phyloP scores from a whole-genome alignment of 768 basidiomycete genomes.

The Amanita phalloides region DNA sequence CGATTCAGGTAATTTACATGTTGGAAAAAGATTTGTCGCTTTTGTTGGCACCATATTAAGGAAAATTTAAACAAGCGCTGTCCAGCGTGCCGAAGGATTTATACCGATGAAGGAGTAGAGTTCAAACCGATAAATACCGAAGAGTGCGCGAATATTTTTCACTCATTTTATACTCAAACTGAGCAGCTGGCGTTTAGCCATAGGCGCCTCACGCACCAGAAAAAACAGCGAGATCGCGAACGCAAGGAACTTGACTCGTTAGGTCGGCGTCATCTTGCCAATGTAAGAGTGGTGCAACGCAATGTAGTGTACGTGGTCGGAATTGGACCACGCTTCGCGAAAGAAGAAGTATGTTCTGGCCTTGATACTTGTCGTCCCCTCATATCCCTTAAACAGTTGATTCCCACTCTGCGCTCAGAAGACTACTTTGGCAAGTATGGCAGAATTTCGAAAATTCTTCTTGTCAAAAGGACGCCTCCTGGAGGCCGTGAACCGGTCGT shows the following conservation, averaged over 20 bases:
- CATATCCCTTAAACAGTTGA: slow-evolving; percentile 41
- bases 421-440: slow-evolving; percentile 99
- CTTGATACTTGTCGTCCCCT: slow-evolving; percentile 7
- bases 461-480: slow-evolving; percentile 80
- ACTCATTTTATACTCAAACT: slow-evolving; percentile 10
- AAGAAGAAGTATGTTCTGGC: slow-evolving; percentile 73
- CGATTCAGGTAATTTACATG: slow-evolving; percentile 6
- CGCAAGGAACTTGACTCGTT: slow-evolving; percentile 89
- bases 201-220: slow-evolving; percentile 89
- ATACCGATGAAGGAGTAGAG: slow-evolving; percentile 87
- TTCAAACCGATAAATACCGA: slow-evolving; percentile 93
- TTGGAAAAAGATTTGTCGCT: slow-evolving; percentile 84
- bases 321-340: slow-evolving; percentile 86
- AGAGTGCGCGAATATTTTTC: slow-evolving; percentile 54
- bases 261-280: slow-evolving; percentile 77
- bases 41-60: slow-evolving; percentile 99
- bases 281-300: slow-evolving; percentile 93
- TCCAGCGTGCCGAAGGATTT: slow-evolving; percentile 90
- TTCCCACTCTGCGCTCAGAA: slow-evolving; percentile 84
- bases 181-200: slow-evolving; percentile 42
- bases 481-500: slow-evolving; percentile 65
- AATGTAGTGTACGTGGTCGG: slow-evolving; percentile 96
- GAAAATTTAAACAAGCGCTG: slow-evolving; percentile 93
- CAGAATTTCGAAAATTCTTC: slow-evolving; percentile 90
- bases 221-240: slow-evolving; percentile 90